Conservation (phyloP, 768 basidiomycete species). For the Kwoniella dejecticola region DNA sequence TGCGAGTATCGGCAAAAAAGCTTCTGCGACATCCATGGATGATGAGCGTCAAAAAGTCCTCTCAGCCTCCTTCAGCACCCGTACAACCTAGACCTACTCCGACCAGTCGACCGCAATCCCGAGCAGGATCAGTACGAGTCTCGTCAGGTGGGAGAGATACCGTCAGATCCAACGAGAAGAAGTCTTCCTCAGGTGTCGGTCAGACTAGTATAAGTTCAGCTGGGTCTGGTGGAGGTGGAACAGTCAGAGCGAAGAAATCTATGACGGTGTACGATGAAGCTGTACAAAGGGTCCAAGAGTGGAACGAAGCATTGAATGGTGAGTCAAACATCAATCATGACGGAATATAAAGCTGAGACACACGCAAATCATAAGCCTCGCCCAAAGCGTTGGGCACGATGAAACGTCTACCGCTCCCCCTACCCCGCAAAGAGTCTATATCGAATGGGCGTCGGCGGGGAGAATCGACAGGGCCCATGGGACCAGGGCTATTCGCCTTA, state of each 20-base stretch:
- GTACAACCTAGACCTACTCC: conserved; percentile 12
- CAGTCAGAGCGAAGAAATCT: conserved; percentile 56
- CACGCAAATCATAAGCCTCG: conserved; percentile 22
- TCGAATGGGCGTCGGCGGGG: conserved; percentile 4
- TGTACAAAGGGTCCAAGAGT: conserved; percentile 92
- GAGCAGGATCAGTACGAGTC: conserved; percentile 7
- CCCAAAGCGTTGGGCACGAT: conserved; percentile 50
- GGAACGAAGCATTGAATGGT: conserved; percentile 98
- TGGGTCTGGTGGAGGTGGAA: conserved; percentile 48
- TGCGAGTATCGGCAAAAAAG: conserved; percentile 92
- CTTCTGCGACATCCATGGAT: conserved; percentile 95
- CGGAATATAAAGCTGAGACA: no score
- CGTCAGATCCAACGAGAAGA: not conserved
- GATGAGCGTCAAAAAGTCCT: conserved; percentile 76
- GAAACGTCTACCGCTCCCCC: conserved; percentile 32
- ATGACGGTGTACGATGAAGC: conserved; percentile 82
- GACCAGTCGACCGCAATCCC: conserved; percentile 13
- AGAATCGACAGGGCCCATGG: conserved; percentile 7
- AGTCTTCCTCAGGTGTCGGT: not conserved
- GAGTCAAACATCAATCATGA: conserved; percentile 32
- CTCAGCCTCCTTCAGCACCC: conserved; percentile 55
- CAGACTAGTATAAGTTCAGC: not conserved
- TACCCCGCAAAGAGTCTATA: conserved; percentile 24
- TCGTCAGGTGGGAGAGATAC: conserved; percentile 31
- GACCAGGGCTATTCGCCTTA: conserved; percentile 13